A percentile compares a stretch with the other conserved stretches of the same genome.
Conservation (phyloP, 345 rosid genomes). For the Capsella bursapastoris region DNA sequence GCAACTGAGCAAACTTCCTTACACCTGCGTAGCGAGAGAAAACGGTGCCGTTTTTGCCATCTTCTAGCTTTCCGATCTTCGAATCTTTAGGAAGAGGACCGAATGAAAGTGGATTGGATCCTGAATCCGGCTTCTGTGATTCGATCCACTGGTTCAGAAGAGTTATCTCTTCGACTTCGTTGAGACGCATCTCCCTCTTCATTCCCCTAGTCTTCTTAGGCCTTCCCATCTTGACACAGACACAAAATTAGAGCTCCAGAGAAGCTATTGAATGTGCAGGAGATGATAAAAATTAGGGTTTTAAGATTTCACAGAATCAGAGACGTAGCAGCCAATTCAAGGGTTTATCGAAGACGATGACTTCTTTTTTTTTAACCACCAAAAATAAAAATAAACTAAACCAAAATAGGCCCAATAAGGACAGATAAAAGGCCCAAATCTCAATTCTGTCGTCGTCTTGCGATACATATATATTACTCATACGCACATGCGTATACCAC, state of each 20-base stretch:
- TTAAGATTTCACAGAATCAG: not conserved
- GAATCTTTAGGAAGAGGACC: slow-evolving; percentile 53
- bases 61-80: slow-evolving; percentile 63
- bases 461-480: not conserved
- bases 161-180: slow-evolving; percentile 61
- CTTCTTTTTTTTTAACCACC: too few species aligned
- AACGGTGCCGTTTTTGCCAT: slow-evolving; percentile 29
- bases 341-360: slow-evolving; percentile 34
- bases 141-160: slow-evolving; percentile 75
- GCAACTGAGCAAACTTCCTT: slow-evolving; percentile 64
- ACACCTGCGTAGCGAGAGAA: slow-evolving; percentile 74
- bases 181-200: slow-evolving; percentile 48
- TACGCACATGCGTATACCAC: not conserved
- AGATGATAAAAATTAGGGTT: slow-evolving; percentile 16
- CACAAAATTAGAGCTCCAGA: not conserved
- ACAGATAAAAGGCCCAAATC: not conserved
- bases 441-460: slow-evolving; percentile 14
- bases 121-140: slow-evolving; percentile 81
- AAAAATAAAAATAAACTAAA: not conserved
- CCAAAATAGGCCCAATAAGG: not conserved
- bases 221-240: slow-evolving; percentile 46
- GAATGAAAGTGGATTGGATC: slow-evolving; percentile 73
- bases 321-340: slow-evolving; percentile 1
- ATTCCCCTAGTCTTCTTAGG: slow-evolving; percentile 50
- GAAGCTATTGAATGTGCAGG: slow-evolving; percentile 3